Evolutionary conservation across 106 monocot genomes (phyloP).

Genomic region (Gastrodia elata): DNA sequence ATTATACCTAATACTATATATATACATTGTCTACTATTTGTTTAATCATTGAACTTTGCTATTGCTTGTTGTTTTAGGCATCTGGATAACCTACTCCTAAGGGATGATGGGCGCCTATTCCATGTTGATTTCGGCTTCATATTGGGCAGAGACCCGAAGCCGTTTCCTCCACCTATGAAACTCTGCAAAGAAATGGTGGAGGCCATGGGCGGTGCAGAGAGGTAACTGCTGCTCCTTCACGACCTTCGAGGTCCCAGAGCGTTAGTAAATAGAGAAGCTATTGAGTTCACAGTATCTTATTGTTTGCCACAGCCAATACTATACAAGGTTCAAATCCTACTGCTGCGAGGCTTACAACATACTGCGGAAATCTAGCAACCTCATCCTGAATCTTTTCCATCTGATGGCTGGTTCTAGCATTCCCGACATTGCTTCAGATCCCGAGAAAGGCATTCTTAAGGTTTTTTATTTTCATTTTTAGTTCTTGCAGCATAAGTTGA

Average conservation of each 20-base stretch:
- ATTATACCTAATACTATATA: too few species aligned
- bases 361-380: slow-evolving; percentile 89
- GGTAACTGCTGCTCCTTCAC: slow-evolving; percentile 22
- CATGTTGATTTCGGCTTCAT: slow-evolving; percentile 98
- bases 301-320: slow-evolving; percentile 66
- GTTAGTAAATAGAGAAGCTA: too few species aligned
- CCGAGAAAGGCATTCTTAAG: slow-evolving; percentile 94
- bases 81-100: slow-evolving; percentile 89
- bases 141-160: slow-evolving; percentile 94
- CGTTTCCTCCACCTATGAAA: slow-evolving; percentile 99
- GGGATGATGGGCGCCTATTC: slow-evolving; percentile 94
- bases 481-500: not conserved
- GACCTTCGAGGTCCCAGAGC: too few species aligned
- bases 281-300: too few species aligned
- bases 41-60: not conserved
- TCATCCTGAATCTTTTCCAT: slow-evolving; percentile 87
- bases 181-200: slow-evolving; percentile 99
- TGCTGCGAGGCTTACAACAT: slow-evolving; percentile 99
- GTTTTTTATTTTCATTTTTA: slow-evolving; percentile 13
- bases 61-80: slow-evolving; percentile 39
- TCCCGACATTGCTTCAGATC: slow-evolving; percentile 86
- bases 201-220: slow-evolving; percentile 98
- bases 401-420: slow-evolving; percentile 86
- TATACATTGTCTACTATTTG: too few species aligned
- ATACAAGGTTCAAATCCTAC: slow-evolving; percentile 96